Conservation (phyloP, 495 filamentous ascomycete genomes). For the Tuber aestivum region DNA sequence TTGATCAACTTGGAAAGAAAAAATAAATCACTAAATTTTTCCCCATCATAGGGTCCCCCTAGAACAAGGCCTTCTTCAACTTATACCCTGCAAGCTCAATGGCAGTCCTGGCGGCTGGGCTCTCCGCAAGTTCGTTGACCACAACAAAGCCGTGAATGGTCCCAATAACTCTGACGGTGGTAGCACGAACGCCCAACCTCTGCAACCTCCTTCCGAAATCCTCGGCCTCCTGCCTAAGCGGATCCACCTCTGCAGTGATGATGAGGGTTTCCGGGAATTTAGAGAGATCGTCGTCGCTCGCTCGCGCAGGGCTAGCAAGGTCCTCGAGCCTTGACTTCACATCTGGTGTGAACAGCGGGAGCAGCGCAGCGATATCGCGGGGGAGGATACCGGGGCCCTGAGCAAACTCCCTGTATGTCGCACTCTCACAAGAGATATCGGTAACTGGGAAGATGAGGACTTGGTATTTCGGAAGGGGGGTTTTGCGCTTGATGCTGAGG, state of each 20-base stretch:
- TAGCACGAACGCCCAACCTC: constrained; percentile 44
- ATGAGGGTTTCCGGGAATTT: constrained; percentile 48
- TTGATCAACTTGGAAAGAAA: background rate
- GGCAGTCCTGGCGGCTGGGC: constrained; percentile 10
- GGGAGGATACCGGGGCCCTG: constrained; percentile 26
- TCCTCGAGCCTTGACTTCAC: constrained; percentile 15
- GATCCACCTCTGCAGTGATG: constrained; percentile 48
- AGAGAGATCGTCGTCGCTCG: constrained; percentile 30
- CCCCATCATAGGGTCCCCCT: background rate
- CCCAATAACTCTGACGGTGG: constrained; percentile 42
- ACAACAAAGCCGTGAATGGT: constrained; percentile 44
- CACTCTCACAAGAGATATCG: constrained; percentile 25
- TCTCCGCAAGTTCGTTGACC: constrained; percentile 42
- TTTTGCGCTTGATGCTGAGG: constrained; percentile 17
- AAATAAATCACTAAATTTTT: too few relatives aligned
- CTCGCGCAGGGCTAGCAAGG: constrained; percentile 33
- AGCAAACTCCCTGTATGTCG: constrained; percentile 25
- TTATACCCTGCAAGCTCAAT: constrained; percentile 14
- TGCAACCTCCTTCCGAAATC: constrained; percentile 47
- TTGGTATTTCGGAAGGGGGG: constrained; percentile 27
- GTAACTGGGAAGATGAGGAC: constrained; percentile 40
- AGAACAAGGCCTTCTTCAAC: constrained; percentile 15
- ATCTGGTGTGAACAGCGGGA: constrained; percentile 23
- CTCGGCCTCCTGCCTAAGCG: constrained; percentile 49
- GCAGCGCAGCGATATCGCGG: constrained; percentile 13